A percentile compares a stretch with the other conserved stretches of the same genome.
phyloP scores from a whole-genome alignment of 176 grass and related monocot species.

The Cenchrus fungigraminus region DNA sequence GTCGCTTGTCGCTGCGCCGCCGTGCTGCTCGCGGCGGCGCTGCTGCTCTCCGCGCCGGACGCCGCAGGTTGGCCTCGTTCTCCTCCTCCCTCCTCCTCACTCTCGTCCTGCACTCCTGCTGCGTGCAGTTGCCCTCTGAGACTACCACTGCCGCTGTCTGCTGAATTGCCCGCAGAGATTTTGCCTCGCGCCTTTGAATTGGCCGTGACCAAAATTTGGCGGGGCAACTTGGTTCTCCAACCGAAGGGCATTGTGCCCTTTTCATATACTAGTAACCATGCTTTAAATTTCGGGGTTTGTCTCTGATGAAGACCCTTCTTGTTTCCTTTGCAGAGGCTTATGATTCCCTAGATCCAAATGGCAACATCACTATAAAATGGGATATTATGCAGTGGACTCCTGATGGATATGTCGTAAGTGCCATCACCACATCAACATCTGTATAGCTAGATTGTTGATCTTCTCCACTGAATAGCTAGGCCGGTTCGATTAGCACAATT shows the following conservation, averaged over 20 bases:
- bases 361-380: slow-evolving; percentile 96
- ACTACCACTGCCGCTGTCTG: no score
- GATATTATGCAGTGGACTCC: slow-evolving; percentile 87
- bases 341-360: slow-evolving; percentile 77
- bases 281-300: not conserved
- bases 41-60: slow-evolving; percentile 48
- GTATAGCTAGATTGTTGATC: not conserved
- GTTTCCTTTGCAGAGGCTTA: slow-evolving; percentile 66
- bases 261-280: not conserved
- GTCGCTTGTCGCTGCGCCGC: slow-evolving; percentile 33
- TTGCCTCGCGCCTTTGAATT: not conserved
- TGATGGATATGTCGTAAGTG: slow-evolving; percentile 95
- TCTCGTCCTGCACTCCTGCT: no score
- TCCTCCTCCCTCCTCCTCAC: not conserved
- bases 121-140: not conserved
- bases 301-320: slow-evolving; percentile 16
- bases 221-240: not conserved
- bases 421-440: not conserved
- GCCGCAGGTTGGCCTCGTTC: slow-evolving; percentile 43
- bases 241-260: not conserved
- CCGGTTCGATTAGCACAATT: not conserved
- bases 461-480: not conserved
- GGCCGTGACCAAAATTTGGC: not conserved
- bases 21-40: slow-evolving; percentile 37
- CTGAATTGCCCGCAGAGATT: not conserved